Evolutionary conservation across 768 basidiomycete species (phyloP), one percentile per base, ranked within the genome.

Genomic region (Pleurotus citrinopileatus): DNA sequence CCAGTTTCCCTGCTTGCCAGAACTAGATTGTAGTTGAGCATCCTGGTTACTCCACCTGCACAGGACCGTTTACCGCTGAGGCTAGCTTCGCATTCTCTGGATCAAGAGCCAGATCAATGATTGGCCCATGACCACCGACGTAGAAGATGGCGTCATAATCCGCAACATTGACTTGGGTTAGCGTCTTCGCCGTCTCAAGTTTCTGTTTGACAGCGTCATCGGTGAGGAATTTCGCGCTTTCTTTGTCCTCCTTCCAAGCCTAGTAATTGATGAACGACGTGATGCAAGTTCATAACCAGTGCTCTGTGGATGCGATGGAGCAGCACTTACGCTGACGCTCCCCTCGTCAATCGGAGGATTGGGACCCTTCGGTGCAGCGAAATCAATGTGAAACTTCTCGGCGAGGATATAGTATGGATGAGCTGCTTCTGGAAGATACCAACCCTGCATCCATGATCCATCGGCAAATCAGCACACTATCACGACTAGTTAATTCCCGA

Each of bases 81-180:
- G 79, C 80, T 45, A 91, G 72, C 59, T 78, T 74, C 58, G 73
- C 75, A 64, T 87, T 86, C 38, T 70, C 66, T 2, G 74, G 65
- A 65, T 91, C 82, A 9, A 58, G 59, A 1, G 89, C 69, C 34
- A 92, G 76, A 66, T 92, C 90, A 42, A 92, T 73, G 32, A 86
- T 80, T 10, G 90, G 88, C 0, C 88, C 88, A 61, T 90, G 87
- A 27, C 91, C 89, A 37, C 90, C 91, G 53, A 88, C 78, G 62
- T 89, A 89, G 69, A 87, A 91, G 53, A 93, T 71, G 12, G 84
- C 90, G 50, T 78, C 83, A 63, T 89, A 92, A 60, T 87, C 82
- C 26, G 74, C 66, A 3, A 67, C 69, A 43, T 77, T 74, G 59
- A 92, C 77, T 1, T 85, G 81, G 0, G 75, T 67, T 42, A 92